Conservation (phyloP, 768 basidiomycete genomes). For the Hypholoma sublateritium region DNA sequence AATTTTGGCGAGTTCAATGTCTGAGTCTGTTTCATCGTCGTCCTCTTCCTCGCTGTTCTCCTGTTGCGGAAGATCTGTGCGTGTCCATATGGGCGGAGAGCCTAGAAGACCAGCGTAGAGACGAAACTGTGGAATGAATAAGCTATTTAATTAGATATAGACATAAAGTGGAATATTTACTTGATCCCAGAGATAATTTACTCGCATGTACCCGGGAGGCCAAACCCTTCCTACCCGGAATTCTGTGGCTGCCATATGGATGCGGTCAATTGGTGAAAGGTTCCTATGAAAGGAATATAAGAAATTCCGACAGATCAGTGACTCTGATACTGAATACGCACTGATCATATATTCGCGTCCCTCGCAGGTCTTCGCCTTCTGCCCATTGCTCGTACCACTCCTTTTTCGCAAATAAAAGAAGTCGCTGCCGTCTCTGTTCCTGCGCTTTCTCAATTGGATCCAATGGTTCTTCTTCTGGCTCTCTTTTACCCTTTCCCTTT, state of each 20-base stretch:
- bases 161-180: slow-evolving; percentile 30
- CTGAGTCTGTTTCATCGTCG: slow-evolving; percentile 18
- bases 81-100: slow-evolving; percentile 43
- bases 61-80: slow-evolving; percentile 33
- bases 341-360: slow-evolving; percentile 45
- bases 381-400: slow-evolving; percentile 74
- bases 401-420: slow-evolving; percentile 23
- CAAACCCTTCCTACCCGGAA: slow-evolving; percentile 44
- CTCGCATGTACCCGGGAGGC: slow-evolving; percentile 34
- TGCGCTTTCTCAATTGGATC: slow-evolving; percentile 17
- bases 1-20: slow-evolving; percentile 4
- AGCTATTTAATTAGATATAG: not conserved
- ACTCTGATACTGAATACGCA: slow-evolving; percentile 29
- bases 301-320: not conserved
- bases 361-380: slow-evolving; percentile 54
- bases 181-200: slow-evolving; percentile 62
- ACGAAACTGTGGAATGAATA: slow-evolving; percentile 47
- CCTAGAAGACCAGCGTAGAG: slow-evolving; percentile 58
- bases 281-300: slow-evolving; percentile 30
- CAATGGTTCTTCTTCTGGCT: not conserved
- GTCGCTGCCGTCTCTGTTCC: slow-evolving; percentile 15
- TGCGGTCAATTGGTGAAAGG: slow-evolving; percentile 48
- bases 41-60: slow-evolving; percentile 28
- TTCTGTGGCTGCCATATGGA: slow-evolving; percentile 56
- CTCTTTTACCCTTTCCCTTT: slow-evolving; percentile 10